Percentiles rank a stretch among this genome's conserved stretches.
These are phyloP conservation scores for Tritrichomonas foetus DNA, from an alignment of 208 protist species.

Conservation along the genomic window DNA sequence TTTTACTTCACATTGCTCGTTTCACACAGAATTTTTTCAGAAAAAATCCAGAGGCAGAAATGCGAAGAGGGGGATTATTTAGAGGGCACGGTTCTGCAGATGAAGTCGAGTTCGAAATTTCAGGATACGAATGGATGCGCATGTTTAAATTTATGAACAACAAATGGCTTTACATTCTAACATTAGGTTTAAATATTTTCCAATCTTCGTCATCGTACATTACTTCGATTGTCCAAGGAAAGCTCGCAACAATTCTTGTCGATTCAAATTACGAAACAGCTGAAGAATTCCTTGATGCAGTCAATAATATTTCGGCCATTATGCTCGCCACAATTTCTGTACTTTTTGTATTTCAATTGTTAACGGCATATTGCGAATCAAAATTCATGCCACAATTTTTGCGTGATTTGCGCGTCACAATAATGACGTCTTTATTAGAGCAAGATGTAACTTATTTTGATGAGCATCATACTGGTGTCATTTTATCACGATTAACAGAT, in stretches of 20 bases:
- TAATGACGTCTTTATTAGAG: background rate
- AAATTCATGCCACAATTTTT: slow-evolving; percentile 9
- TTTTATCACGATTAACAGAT: background rate
- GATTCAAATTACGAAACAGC: background rate
- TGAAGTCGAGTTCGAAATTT: background rate
- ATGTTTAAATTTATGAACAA: background rate
- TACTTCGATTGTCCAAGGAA: slow-evolving; percentile 7
- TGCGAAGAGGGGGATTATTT: background rate
- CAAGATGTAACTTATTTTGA: slow-evolving; percentile 27
- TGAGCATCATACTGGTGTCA: background rate
- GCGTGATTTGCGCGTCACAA: background rate
- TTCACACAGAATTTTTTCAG: no score
- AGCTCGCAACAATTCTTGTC: background rate
- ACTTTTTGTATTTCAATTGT: background rate
- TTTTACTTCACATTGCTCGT: no score
- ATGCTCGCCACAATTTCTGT: background rate
- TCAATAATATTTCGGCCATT: background rate
- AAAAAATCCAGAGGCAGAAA: no score
- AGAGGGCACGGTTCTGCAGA: background rate
- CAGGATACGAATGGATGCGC: background rate
- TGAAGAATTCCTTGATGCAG: background rate
- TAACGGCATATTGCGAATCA: background rate
- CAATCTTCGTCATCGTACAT: background rate
- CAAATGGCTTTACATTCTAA: background rate
- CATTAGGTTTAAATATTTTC: background rate